These are phyloP conservation scores for Penicillium subrubescens DNA, from an alignment of 495 filamentous ascomycete species.

Conservation along the genomic window DNA sequence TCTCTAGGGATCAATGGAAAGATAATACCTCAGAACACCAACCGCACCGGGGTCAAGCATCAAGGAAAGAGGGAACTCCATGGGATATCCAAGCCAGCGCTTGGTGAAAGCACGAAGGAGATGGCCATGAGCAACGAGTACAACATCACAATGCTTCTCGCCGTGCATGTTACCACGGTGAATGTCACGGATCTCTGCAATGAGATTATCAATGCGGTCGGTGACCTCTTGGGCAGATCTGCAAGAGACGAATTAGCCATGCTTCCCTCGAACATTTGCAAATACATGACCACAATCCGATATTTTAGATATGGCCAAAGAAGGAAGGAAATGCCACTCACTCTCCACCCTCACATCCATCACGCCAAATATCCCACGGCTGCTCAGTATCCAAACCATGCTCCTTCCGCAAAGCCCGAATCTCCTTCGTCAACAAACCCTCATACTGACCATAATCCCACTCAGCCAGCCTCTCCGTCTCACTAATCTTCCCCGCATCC, in stretches of 20 bases:
- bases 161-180: slow-evolving; percentile 50
- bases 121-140: slow-evolving; percentile 74
- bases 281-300: not conserved
- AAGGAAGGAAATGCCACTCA: slow-evolving; percentile 17
- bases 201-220: slow-evolving; percentile 66
- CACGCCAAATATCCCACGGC: slow-evolving; percentile 78
- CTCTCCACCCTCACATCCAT: slow-evolving; percentile 69
- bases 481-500: slow-evolving; percentile 46
- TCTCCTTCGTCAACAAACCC: slow-evolving; percentile 68
- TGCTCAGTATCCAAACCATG: slow-evolving; percentile 58
- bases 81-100: slow-evolving; percentile 68
- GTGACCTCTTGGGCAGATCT: slow-evolving; percentile 60
- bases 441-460: slow-evolving; percentile 93
- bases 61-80: slow-evolving; percentile 66
- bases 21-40: slow-evolving; percentile 62
- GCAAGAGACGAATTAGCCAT: not conserved
- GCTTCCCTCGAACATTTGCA: not conserved
- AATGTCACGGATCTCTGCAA: slow-evolving; percentile 62
- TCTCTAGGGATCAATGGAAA: not conserved
- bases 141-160: slow-evolving; percentile 54
- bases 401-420: slow-evolving; percentile 59
- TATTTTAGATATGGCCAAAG: not conserved
- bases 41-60: slow-evolving; percentile 77
- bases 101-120: slow-evolving; percentile 77
- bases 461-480: slow-evolving; percentile 71